These are phyloP conservation scores for Mycena albidolilacea DNA, from an alignment of 768 basidiomycete genomes.

Conservation along the genomic window DNA sequence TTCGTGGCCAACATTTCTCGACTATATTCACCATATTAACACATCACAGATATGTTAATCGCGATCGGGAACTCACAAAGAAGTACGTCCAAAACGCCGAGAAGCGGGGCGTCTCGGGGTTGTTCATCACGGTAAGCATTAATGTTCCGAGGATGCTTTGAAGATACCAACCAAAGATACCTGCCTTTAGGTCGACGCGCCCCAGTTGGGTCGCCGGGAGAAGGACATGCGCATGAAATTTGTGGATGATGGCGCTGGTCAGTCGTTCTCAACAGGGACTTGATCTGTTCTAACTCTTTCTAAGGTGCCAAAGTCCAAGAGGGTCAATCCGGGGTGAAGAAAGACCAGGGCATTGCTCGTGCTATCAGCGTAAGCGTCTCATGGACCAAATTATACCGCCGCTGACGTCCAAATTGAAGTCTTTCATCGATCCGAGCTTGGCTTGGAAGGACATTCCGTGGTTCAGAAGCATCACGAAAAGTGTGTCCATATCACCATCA, in stretches of 20 bases:
- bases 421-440: constrained; percentile 95
- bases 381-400: neutral
- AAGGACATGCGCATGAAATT: constrained; percentile 99
- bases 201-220: constrained; percentile 94
- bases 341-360: constrained; percentile 92
- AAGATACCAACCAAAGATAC: neutral
- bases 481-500: constrained; percentile 46
- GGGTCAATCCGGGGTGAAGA: constrained; percentile 74
- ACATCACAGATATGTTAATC: constrained; percentile 85
- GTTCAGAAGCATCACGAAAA: constrained; percentile 85
- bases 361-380: constrained; percentile 83
- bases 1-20: constrained; percentile 50
- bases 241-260: constrained; percentile 72
- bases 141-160: neutral
- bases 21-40: constrained; percentile 5
- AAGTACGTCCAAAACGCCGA: constrained; percentile 93
- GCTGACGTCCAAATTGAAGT: constrained; percentile 55
- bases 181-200: constrained; percentile 75
- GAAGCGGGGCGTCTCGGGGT: constrained; percentile 88
- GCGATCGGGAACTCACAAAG: constrained; percentile 88
- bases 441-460: constrained; percentile 90
- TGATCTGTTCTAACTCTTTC: neutral
- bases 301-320: constrained; percentile 62
- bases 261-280: neutral
- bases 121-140: constrained; percentile 90